Evolutionary conservation across 1,284 basidiomycete species (phyloP).

Genomic region (Coniferiporia weirii): DNA sequence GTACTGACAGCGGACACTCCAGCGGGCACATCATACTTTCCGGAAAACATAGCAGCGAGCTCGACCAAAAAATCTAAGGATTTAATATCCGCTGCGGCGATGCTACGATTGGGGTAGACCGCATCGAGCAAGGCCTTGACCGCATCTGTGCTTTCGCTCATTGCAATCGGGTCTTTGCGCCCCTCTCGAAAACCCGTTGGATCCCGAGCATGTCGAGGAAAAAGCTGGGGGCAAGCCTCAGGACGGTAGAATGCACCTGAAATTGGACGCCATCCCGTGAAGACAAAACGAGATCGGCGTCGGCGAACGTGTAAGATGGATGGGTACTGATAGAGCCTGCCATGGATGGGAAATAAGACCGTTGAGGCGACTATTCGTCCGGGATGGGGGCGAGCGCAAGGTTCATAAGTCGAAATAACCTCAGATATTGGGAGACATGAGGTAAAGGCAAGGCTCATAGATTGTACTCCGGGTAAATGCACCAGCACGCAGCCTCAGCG

Average conservation of each 20-base stretch:
- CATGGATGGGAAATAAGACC: no score
- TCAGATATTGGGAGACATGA: no score
- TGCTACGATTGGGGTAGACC: not conserved
- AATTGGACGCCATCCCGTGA: conserved; percentile 38
- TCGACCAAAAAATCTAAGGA: not conserved
- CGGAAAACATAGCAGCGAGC: not conserved
- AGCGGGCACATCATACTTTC: conserved; percentile 13
- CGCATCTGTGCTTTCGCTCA: not conserved
- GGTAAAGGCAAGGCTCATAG: no score
- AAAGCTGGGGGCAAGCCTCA: conserved; percentile 37
- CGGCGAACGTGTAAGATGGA: not conserved
- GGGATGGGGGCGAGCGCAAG: no score
- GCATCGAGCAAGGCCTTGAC: conserved; percentile 5
- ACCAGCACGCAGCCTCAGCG: no score
- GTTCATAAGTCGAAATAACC: no score
- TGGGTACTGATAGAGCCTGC: not conserved
- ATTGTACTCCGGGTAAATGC: no score
- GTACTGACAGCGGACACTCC: not conserved
- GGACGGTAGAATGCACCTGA: conserved; percentile 34
- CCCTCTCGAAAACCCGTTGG: not conserved
- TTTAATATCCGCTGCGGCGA: not conserved
- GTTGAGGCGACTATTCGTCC: no score
- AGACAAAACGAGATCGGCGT: conserved; percentile 35
- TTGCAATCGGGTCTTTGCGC: not conserved
- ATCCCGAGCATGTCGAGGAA: conserved; percentile 39